Evolutionary conservation across 1,139 yeast species (phyloP), one percentile per base, ranked within the genome.

Genomic region (Schwanniomyces etchellsii): DNA sequence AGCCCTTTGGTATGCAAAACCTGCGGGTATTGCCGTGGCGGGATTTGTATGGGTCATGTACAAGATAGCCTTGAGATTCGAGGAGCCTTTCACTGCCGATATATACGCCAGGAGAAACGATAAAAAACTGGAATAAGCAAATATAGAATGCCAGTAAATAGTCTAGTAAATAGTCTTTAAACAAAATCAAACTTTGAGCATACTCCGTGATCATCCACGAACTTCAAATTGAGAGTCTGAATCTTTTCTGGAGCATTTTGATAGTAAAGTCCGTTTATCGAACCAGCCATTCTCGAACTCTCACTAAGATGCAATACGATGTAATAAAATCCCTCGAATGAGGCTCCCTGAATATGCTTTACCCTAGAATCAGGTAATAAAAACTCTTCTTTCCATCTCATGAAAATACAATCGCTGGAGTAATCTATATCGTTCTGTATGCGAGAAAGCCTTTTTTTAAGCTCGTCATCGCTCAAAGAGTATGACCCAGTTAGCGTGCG

Each of bases 371-470:
- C 95, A 0, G 95, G 95, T 9, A 84, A 77, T 38, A 88, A 59
- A 47, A 85, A 86, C 47, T 78, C 76, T 52, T 89, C 97, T 55
- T 89, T 89, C 96, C 96, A 89, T 42, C 96, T 69, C 96, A 89
- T 89, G 52, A 78, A 89, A 5, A 89, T 60, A 13, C 32, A 28
- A 46, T 67, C 75, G 13, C 57, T 59, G 27, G 48, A 44, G 27
- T 57, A 49, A 26, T 54, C 55, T 20, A 47, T 38, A 14, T 63
- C 64, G 10, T 47, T 37, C 36, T 59, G 64, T 27, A 65, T 62
- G 24, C 40, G 43, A 14, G 42, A 42, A 29, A 67, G 49, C 31
- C 52, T 53, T 15, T 48, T 43, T 20, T 48, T 41, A 28, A 61
- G 48, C 27, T 54, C 54, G 4, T 36, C 50, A 28, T 57, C 59